Evolutionary conservation across 352 stramenopile genomes (phyloP), one percentile per base, ranked within the genome.

Genomic region (Pythium sukuiense): DNA sequence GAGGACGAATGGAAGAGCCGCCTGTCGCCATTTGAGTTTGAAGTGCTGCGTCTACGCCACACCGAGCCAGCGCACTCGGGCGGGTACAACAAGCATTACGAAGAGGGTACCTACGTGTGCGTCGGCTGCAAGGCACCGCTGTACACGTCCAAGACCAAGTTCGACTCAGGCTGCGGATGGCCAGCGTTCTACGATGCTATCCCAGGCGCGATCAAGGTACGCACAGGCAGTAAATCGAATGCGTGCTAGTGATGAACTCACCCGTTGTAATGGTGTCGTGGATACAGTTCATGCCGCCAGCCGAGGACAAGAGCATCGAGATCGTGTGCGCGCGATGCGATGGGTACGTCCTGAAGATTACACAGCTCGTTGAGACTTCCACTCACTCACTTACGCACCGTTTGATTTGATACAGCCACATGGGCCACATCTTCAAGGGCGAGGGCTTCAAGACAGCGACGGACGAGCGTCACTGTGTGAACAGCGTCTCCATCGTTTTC

Each of bases 391-490:
- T 49, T 6, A 52, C n/a, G 48, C 33, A 56, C 27, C 65, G 39
- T n/a, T 65, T 63, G 39, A 33, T 53, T 26, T 24, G 20, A 35
- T 61, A 9, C 41, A 93, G 85, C 39, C 90, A 97, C 75, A 95
- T 97, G 83, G 90, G 89, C 43, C 90, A 97, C 72, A 85, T 97
- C 27, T 97, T 97, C 69, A 93, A 96, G 71, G 86, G 85, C 33
- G 89, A 96, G 69, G 83, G 89, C 8, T 96, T 95, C 67, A 86
- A 90, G 69, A 97, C 73, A 18, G 83, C 87, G 9, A 97, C 88
- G 20, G 74, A 96, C 66, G 88, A 97, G 66, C 87, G 89, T 35
- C 89, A 96, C 76, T 97, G 89, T 58, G 89, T 97, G 27, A 97
- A 97, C 80, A 96, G 85, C 57, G 85, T 93, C 29, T 96, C 88